Evolutionary conservation across 208 protist species (phyloP).

Genomic region (Naegleria fowleri): DNA sequence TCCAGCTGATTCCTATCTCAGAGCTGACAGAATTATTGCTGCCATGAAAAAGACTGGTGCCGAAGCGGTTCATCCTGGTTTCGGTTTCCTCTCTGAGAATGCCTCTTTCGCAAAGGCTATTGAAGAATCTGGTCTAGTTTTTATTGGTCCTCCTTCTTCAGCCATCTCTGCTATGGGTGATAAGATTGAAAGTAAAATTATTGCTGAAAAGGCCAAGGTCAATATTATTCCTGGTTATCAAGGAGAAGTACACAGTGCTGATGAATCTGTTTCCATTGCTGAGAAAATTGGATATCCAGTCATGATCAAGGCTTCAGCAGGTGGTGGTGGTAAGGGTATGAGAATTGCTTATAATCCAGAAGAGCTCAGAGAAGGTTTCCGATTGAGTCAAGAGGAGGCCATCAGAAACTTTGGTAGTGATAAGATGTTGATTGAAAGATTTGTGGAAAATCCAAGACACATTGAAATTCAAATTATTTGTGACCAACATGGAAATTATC

Average conservation of each 20-base stretch:
- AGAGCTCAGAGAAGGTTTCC: conserved; percentile 51
- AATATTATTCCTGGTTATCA: conserved; percentile 64
- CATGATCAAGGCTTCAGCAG: conserved; percentile 76
- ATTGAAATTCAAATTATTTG: conserved; percentile 84
- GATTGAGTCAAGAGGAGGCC: conserved; percentile 45
- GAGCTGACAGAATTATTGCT: conserved; percentile 59
- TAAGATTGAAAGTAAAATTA: conserved; percentile 71
- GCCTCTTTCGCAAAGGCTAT: conserved; percentile 50
- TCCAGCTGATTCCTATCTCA: conserved; percentile 57
- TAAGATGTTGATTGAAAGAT: conserved; percentile 74
- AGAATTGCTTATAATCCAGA: conserved; percentile 55
- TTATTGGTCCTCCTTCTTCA: conserved; percentile 59
- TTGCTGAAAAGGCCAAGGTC: conserved; percentile 60
- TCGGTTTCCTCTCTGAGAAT: conserved; percentile 75
- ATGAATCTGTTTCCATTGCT: conserved; percentile 50
- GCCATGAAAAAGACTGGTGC: conserved; percentile 53
- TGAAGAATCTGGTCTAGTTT: conserved; percentile 55
- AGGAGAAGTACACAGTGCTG: conserved; percentile 50
- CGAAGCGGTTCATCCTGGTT: conserved; percentile 65
- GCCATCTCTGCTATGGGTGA: conserved; percentile 69
- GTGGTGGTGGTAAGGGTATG: conserved; percentile 76
- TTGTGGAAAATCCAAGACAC: conserved; percentile 68
- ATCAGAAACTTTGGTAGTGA: conserved; percentile 57
- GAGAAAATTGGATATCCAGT: conserved; percentile 59
- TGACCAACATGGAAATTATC: conserved; percentile 64